Evolutionary conservation across 805 yeast genomes (phyloP).

Genomic region (Kazachstania taianensis): DNA sequence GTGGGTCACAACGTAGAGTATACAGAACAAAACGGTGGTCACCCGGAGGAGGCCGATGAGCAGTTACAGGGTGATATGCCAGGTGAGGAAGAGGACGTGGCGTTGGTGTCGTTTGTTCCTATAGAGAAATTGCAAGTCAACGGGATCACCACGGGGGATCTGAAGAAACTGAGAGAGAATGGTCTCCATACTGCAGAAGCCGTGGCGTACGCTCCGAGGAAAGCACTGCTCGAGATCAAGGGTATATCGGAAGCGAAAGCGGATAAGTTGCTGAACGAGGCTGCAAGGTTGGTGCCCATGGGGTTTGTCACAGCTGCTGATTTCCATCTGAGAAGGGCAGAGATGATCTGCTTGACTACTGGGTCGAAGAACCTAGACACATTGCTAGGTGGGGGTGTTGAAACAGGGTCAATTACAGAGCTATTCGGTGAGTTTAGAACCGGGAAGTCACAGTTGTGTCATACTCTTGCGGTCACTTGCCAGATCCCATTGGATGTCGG

Average conservation of each 20-base stretch:
- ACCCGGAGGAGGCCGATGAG: conserved; percentile 4
- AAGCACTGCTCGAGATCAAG: conserved; percentile 63
- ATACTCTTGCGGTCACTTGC: conserved; percentile 92
- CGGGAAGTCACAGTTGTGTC: conserved; percentile 94
- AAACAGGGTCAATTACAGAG: conserved; percentile 94
- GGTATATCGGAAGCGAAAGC: conserved; percentile 96
- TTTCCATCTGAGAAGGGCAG: conserved; percentile 80
- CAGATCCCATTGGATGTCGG: conserved; percentile 95
- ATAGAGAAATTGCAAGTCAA: conserved; percentile 46
- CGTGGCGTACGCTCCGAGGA: conserved; percentile 86
- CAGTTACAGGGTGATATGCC: conserved; percentile 15
- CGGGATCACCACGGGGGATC: conserved; percentile 74
- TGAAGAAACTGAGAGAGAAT: conserved; percentile 67
- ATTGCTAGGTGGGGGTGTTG: conserved; percentile 90
- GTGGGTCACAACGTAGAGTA: conserved; percentile 5
- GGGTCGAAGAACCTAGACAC: conserved; percentile 94
- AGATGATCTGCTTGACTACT: conserved; percentile 85
- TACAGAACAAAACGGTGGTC: background rate
- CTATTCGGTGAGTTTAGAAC: conserved; percentile 96
- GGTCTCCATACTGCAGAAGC: conserved; percentile 88
- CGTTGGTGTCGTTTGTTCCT: conserved; percentile 29
- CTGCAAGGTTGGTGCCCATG: conserved; percentile 80
- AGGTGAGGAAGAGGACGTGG: conserved; percentile 41
- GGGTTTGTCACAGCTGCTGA: conserved; percentile 97
- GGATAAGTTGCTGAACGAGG: conserved; percentile 71